phyloP scores from a whole-genome alignment of 257 asterid species.

The Przewalskia tangutica region DNA sequence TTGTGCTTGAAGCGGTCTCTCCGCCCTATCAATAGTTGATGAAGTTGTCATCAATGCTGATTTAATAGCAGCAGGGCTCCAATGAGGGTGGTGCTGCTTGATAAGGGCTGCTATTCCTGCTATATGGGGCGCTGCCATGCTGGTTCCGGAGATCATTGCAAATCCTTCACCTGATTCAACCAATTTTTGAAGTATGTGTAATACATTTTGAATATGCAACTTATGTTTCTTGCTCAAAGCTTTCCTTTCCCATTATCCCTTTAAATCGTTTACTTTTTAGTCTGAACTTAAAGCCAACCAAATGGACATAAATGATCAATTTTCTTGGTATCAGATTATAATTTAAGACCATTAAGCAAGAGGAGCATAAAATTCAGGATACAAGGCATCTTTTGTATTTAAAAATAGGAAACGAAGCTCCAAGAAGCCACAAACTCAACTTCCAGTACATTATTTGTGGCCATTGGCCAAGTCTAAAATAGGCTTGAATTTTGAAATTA shows the following conservation, averaged over 20 bases:
- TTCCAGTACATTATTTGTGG: background rate
- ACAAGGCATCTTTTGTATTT: background rate
- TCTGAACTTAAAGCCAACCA: background rate
- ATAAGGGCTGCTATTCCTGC: slow-evolving; percentile 80
- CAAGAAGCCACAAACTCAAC: background rate
- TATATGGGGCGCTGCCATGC: slow-evolving; percentile 87
- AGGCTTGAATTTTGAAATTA: background rate
- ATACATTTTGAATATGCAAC: background rate
- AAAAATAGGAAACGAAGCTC: background rate
- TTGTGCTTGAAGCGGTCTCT: slow-evolving; percentile 67
- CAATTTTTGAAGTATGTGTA: background rate
- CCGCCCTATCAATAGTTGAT: slow-evolving; percentile 57
- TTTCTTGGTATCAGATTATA: background rate
- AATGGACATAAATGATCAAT: background rate
- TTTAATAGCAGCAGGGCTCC: slow-evolving; percentile 84
- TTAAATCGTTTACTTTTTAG: background rate
- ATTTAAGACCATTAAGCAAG: background rate
- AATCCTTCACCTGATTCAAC: slow-evolving; percentile 64
- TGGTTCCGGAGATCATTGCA: slow-evolving; percentile 75
- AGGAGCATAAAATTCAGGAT: slow-evolving; percentile 1
- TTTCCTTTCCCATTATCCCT: background rate
- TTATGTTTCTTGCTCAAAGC: background rate
- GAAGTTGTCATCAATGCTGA: slow-evolving; percentile 79
- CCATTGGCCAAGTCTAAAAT: background rate
- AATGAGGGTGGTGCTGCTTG: slow-evolving; percentile 69